Evolutionary conservation across 2,329 filamentous ascomycete species (phyloP).

Genomic region (Trichoderma atrobrunneum): DNA sequence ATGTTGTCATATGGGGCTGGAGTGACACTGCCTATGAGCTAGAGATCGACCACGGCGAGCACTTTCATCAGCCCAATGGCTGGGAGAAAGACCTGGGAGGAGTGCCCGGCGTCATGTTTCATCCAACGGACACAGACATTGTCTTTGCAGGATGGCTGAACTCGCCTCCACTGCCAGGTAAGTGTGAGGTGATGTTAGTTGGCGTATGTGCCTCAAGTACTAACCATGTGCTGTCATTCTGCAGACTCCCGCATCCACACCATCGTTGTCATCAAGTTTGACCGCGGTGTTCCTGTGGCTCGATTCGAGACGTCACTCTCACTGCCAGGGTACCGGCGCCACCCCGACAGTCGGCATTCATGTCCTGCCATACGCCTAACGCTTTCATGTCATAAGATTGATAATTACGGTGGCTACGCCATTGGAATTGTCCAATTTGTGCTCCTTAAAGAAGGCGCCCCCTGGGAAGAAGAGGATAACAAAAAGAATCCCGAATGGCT

Average conservation of each 20-base stretch:
- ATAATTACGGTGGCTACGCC: slow-evolving; percentile 11
- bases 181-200: not conserved
- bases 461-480: not conserved
- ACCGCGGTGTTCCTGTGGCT: slow-evolving; percentile 5
- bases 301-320: slow-evolving; percentile 16
- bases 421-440: slow-evolving; percentile 16
- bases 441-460: not conserved
- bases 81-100: slow-evolving; percentile 11
- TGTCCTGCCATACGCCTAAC: slow-evolving; percentile 18
- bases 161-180: slow-evolving; percentile 15
- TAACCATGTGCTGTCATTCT: not conserved
- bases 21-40: slow-evolving; percentile 22
- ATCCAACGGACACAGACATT: slow-evolving; percentile 23
- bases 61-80: slow-evolving; percentile 3
- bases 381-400: slow-evolving; percentile 12
- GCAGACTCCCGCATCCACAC: slow-evolving; percentile 14
- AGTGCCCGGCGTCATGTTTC: slow-evolving; percentile 25
- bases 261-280: slow-evolving; percentile 16
- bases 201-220: not conserved
- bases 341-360: slow-evolving; percentile 13
- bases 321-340: slow-evolving; percentile 9
- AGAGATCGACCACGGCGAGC: slow-evolving; percentile 12
- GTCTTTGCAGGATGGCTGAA: slow-evolving; percentile 23
- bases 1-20: slow-evolving; percentile 28
- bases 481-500: slow-evolving; percentile 14